Base-by-base conservation (phyloP, 495 filamentous ascomycete genomes). In the Tuber umbilicatum region DNA sequence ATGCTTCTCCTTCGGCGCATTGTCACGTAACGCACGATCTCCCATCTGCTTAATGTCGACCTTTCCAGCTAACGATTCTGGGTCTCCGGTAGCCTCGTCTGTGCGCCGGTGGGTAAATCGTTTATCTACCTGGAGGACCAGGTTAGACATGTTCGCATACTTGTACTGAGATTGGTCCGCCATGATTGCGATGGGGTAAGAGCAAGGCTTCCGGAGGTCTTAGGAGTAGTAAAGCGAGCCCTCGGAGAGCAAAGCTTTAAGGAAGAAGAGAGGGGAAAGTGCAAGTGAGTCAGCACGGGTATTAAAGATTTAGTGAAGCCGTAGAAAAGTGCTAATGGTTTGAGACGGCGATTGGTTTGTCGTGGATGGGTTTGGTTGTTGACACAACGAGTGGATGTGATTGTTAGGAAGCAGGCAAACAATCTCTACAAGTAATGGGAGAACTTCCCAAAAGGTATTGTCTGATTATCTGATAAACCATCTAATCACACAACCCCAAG, bases 101-200 rank as follows among this genome's bases (percentile, higher is more conserved):
- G 90, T 92, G 78, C 92, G 89, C 41, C 81, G 75, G 73, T 93
- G 94, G 79, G 94, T 90, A 83, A 99, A 98, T 83, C 96, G 91
- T 85, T 93, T 91, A 87, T 99, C 95, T 86, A 93, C 94, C 91
- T 97, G 94, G 89, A 97, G 93, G 83, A 99, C 95, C 93, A 99
- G 90, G 90, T 99, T 99, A 87, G 95, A 98, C 95, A 99, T 99
- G 84, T 93, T 94, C 90, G 93, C 92, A 88, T 99, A 99, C 85
- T 99, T 99, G 88, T 97, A 99, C 86, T 97, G 94, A 81, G 92
- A 94, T 79, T 90, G 91, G 87, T 97, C 93, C 84, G 92, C 89
- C 94, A 96, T 96, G 75, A 84, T 91, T 79, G 60, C 43, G 55
- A 35, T 64, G 14, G 55, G 55, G 27, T 64, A 31, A 31, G 14